Base-by-base conservation (phyloP, 495 filamentous ascomycete species). In the Xylaria flabelliformis region DNA sequence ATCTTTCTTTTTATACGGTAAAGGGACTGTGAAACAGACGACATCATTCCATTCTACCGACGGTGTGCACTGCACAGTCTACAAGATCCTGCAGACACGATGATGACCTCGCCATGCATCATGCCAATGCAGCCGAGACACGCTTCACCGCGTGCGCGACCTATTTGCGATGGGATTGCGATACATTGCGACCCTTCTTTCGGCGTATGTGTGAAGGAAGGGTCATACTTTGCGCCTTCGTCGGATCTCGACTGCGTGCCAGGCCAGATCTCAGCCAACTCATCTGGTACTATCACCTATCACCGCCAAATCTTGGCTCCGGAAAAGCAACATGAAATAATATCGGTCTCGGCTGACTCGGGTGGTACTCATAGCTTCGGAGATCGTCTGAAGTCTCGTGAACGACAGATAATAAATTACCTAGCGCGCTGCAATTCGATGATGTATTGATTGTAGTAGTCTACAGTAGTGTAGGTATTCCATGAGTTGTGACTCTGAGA, bases 71-170 rank as follows among this genome's bases (percentile, higher is more conserved):
- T 63, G 46, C 61, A 71, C 69, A 56, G 48, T 56, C 48, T 48
- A 64, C 46, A 44, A 59, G 51, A 64, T 63, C 42, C 62, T 72
- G 63, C 70, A 72, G 70, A 59, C 41, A 61, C 42, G 34, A 66
- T 71, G 56, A 70, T 71, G 63, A 67, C 63, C 44, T 65, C 29
- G 70, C 46, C 36, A 15, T 61, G 70, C 70, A 29, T 72, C 63
- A 67, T 46, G 63, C 66, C 50, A 50, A 72, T 72, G 70, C 70
- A 72, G 70, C 70, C 70, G 46, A 72, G 70, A 59, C 29, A 65
- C 46, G n/a, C 61, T 64, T 67, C 70, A 72, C 70, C 63, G 70
- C 70, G 63, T 72, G 63, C 41, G 19, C 26, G 44, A 12, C 21
- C 41, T n/a, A 44, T 55, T 56, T 29, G 21, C 32, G 46, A 17